Evolutionary conservation across 2,329 filamentous ascomycete genomes (phyloP).

Genomic region (Grosmannia serpens): DNA sequence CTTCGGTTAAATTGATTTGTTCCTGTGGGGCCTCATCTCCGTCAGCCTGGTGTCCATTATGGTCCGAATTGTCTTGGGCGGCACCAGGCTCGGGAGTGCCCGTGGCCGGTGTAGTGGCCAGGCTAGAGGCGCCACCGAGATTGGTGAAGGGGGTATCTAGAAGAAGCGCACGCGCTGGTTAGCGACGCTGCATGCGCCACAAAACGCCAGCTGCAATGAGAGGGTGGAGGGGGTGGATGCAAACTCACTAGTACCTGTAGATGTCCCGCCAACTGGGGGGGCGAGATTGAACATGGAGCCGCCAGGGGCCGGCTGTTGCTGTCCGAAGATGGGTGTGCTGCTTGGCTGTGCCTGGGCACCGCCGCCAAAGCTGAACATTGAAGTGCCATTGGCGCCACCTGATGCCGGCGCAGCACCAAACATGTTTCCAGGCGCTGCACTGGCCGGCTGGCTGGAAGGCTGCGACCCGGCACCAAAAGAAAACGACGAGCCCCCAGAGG

Average conservation of each 20-base stretch:
- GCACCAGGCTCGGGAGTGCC: slow-evolving; percentile 47
- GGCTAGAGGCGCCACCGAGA: slow-evolving; percentile 47
- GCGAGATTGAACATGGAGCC: slow-evolving; percentile 20
- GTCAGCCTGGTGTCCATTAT: slow-evolving; percentile 32
- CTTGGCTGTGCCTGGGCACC: slow-evolving; percentile 18
- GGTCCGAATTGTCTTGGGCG: slow-evolving; percentile 26
- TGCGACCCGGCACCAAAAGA: slow-evolving; percentile 22
- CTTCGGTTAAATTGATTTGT: slow-evolving; percentile 58
- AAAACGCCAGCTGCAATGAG: background rate
- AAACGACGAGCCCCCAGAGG: slow-evolving; percentile 18
- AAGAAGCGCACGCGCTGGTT: background rate
- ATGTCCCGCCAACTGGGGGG: slow-evolving; percentile 23
- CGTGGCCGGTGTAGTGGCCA: slow-evolving; percentile 47
- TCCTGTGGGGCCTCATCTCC: slow-evolving; percentile 51
- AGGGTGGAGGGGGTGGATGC: background rate
- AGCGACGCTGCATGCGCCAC: background rate
- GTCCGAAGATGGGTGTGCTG: slow-evolving; percentile 16
- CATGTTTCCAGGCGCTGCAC: slow-evolving; percentile 14
- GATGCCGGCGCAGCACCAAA: slow-evolving; percentile 17
- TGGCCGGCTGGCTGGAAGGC: slow-evolving; percentile 11
- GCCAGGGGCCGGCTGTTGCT: slow-evolving; percentile 16
- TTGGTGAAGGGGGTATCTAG: slow-evolving; percentile 40
- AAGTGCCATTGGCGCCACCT: slow-evolving; percentile 3
- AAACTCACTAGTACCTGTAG: slow-evolving; percentile 31
- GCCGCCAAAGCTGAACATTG: slow-evolving; percentile 22